Evolutionary conservation across 2,329 filamentous ascomycete species (phyloP).

Genomic region (Penicillium frequentans): DNA sequence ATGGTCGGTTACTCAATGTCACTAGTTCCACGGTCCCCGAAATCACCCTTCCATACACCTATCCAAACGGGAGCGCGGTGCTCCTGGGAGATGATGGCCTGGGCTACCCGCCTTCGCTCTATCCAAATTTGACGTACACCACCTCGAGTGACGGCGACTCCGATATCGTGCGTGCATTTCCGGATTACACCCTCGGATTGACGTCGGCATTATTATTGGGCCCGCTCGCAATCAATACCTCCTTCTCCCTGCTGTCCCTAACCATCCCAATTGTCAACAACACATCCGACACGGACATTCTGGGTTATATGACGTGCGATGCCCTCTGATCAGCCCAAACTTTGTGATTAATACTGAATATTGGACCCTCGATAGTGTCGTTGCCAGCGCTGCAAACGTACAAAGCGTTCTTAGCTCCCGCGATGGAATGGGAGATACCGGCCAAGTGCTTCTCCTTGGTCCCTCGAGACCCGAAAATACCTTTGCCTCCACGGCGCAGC

Average conservation of each 20-base stretch:
- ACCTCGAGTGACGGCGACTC: slow-evolving; percentile 30
- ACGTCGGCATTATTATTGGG: slow-evolving; percentile 70
- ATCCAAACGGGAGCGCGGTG: slow-evolving; percentile 58
- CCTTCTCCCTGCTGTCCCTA: slow-evolving; percentile 74
- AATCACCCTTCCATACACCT: slow-evolving; percentile 58
- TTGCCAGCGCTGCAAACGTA: slow-evolving; percentile 45
- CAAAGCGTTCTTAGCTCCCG: slow-evolving; percentile 47
- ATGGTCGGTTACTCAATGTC: slow-evolving; percentile 61
- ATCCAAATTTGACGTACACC: slow-evolving; percentile 73
- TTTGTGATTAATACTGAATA: background rate
- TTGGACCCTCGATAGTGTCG: slow-evolving; percentile 42
- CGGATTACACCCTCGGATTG: slow-evolving; percentile 42
- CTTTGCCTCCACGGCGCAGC: slow-evolving; percentile 44
- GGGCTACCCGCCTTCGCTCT: slow-evolving; percentile 73
- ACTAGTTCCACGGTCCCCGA: slow-evolving; percentile 54
- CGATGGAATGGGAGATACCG: slow-evolving; percentile 60
- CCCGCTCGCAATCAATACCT: slow-evolving; percentile 69
- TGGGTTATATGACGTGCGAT: slow-evolving; percentile 80
- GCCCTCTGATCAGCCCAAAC: slow-evolving; percentile 46
- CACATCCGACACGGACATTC: slow-evolving; percentile 59
- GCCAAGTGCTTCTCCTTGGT: slow-evolving; percentile 69
- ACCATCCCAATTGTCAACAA: slow-evolving; percentile 77
- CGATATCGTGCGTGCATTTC: slow-evolving; percentile 39
- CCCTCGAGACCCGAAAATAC: slow-evolving; percentile 66
- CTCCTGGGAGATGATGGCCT: slow-evolving; percentile 60